A percentile compares a stretch with the other conserved stretches of the same genome.
These are phyloP conservation scores for Blumeriella jaapii DNA, from an alignment of 2,329 filamentous ascomycete species.

Conservation along the genomic window DNA sequence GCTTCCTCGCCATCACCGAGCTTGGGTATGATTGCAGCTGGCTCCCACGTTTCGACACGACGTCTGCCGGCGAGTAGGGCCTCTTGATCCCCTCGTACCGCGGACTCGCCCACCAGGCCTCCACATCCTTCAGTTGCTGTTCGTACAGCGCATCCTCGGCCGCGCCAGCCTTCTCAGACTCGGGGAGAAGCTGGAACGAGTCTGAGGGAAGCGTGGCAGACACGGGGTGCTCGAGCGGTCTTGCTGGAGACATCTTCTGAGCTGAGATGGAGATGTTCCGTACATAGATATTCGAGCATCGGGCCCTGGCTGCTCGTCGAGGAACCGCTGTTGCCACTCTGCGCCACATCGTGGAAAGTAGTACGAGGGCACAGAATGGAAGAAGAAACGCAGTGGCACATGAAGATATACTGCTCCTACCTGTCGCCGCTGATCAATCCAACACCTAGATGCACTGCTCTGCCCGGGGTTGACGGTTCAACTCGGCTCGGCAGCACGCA, in stretches of 20 bases:
- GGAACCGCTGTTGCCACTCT: slow-evolving; percentile 20
- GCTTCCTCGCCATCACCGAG: slow-evolving; percentile 87
- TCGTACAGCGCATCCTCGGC: slow-evolving; percentile 81
- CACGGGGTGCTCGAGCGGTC: slow-evolving; percentile 22
- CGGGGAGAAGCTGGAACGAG: slow-evolving; percentile 75
- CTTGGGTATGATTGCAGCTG: slow-evolving; percentile 82
- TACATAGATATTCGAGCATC: slow-evolving; percentile 9
- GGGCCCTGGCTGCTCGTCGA: slow-evolving; percentile 16
- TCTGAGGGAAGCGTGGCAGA: slow-evolving; percentile 39
- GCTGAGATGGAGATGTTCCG: slow-evolving; percentile 18
- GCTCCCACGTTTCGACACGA: slow-evolving; percentile 85
- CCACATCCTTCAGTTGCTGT: slow-evolving; percentile 71
- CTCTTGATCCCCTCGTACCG: slow-evolving; percentile 83
- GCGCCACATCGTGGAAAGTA: slow-evolving; percentile 22
- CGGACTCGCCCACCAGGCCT: slow-evolving; percentile 80
- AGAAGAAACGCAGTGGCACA: slow-evolving; percentile 3
- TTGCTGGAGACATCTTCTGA: slow-evolving; percentile 19
- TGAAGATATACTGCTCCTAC: slow-evolving; percentile 6
- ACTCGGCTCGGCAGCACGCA: too few species aligned
- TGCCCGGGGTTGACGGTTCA: too few species aligned
- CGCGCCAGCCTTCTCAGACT: slow-evolving; percentile 62
- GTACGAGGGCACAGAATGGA: slow-evolving; percentile 1
- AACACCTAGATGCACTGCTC: too few species aligned
- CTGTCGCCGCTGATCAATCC: slow-evolving; percentile 11
- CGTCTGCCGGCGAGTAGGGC: slow-evolving; percentile 80